phyloP scores from a whole-genome alignment of 176 grass and related monocot genomes.

The Phoenix roebelenii region DNA sequence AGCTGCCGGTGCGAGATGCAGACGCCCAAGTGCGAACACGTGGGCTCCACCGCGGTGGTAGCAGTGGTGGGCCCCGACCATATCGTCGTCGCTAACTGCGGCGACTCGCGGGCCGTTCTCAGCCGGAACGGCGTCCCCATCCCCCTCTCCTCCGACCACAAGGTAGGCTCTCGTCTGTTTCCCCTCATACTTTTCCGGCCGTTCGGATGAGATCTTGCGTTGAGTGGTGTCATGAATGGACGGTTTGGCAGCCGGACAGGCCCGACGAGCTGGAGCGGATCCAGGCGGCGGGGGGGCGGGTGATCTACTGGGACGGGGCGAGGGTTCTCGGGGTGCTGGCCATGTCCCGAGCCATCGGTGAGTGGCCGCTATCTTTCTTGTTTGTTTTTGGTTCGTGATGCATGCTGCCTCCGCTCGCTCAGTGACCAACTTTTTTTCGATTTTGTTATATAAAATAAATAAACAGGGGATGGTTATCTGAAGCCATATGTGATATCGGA shows the following conservation, averaged over 20 bases:
- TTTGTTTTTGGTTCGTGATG: background rate
- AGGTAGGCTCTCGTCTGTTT: conserved; percentile 24
- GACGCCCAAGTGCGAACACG: conserved; percentile 70
- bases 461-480: conserved; percentile 62
- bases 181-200: background rate
- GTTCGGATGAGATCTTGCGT: background rate
- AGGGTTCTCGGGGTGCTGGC: conserved; percentile 80
- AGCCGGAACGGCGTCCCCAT: conserved; percentile 52
- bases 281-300: conserved; percentile 67
- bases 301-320: conserved; percentile 91
- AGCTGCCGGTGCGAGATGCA: conserved; percentile 70
- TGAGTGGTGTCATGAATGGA: background rate
- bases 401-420: background rate
- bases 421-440: background rate
- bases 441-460: no score
- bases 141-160: conserved; percentile 73
- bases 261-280: conserved; percentile 89
- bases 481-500: conserved; percentile 83
- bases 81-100: conserved; percentile 71
- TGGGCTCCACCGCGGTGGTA: conserved; percentile 80
- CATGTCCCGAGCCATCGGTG: conserved; percentile 94
- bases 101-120: conserved; percentile 83
- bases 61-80: conserved; percentile 40
- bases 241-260: conserved; percentile 58
- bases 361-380: background rate